These are phyloP conservation scores for Haplographium delicatum DNA, from an alignment of 495 filamentous ascomycete genomes.

Conservation along the genomic window DNA sequence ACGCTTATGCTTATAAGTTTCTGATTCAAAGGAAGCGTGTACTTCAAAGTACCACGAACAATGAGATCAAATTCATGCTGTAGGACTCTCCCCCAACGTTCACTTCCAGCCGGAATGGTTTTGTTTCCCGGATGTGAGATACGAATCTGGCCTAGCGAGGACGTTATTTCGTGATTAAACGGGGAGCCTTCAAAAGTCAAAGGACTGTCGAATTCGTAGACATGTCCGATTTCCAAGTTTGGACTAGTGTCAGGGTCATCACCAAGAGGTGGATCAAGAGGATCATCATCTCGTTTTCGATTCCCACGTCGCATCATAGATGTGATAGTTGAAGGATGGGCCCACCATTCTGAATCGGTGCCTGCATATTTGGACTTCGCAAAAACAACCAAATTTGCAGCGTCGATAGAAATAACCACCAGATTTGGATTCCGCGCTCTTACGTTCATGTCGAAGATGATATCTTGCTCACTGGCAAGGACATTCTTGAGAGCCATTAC, in stretches of 20 bases:
- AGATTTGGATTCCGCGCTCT: constrained; percentile 87
- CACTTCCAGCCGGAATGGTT: constrained; percentile 77
- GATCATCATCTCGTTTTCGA: constrained; percentile 57
- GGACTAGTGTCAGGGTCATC: constrained; percentile 58
- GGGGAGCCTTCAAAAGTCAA: constrained; percentile 85
- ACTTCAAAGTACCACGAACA: constrained; percentile 82
- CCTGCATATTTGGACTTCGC: constrained; percentile 85
- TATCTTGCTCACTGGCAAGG: constrained; percentile 86
- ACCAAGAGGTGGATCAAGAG: constrained; percentile 57
- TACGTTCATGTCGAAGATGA: constrained; percentile 92
- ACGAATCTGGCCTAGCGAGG: constrained; percentile 76
- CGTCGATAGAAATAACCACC: constrained; percentile 73
- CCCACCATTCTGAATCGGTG: constrained; percentile 67
- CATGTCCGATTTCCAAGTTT: constrained; percentile 84
- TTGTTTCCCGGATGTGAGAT: constrained; percentile 80
- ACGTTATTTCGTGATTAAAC: constrained; percentile 57
- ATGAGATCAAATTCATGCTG: constrained; percentile 89
- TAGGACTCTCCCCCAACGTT: constrained; percentile 87
- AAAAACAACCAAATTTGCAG: constrained; percentile 86
- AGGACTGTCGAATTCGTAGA: constrained; percentile 80
- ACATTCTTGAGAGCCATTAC: constrained; percentile 80
- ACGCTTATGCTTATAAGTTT: constrained; percentile 51
- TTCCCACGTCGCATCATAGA: neutral
- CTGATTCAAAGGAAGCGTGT: constrained; percentile 77
- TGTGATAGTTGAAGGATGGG: constrained; percentile 36